Conservation (phyloP, 2,329 filamentous ascomycete species). For the Fusarium mundagurra region DNA sequence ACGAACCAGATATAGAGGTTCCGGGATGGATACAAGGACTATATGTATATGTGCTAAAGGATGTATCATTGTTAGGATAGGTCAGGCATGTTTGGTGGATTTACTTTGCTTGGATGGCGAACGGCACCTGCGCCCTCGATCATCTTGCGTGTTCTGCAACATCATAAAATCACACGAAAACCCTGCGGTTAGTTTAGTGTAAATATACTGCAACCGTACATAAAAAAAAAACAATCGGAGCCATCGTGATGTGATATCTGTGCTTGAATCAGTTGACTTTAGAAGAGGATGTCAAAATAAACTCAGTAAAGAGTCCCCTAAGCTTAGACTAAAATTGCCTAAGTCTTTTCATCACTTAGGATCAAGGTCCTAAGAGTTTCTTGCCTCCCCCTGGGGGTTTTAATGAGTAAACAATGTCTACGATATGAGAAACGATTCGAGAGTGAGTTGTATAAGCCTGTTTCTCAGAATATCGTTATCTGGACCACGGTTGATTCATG, state of each 20-base stretch:
- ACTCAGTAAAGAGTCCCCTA: neutral
- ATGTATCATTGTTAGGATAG: neutral
- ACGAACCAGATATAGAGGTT: neutral
- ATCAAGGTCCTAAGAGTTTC: neutral
- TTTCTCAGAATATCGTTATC: neutral
- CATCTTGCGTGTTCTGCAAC: neutral
- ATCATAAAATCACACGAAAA: neutral
- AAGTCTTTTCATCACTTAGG: neutral
- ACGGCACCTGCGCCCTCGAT: neutral
- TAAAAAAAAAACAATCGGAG: neutral
- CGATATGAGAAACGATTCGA: fast-evolving
- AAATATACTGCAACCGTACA: neutral
- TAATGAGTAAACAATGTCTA: neutral
- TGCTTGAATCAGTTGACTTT: neutral
- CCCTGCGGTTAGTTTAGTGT: neutral
- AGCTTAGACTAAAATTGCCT: neutral
- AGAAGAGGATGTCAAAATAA: neutral
- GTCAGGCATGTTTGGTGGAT: neutral
- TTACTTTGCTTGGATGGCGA: neutral
- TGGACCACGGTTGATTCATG: neutral
- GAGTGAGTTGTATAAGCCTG: too few relatives aligned
- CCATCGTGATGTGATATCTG: neutral
- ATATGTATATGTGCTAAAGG: neutral
- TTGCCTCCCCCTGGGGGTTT: neutral
- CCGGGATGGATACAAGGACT: neutral